phyloP scores from a whole-genome alignment of 2,329 filamentous ascomycete genomes.

The Monosporascus sp. region DNA sequence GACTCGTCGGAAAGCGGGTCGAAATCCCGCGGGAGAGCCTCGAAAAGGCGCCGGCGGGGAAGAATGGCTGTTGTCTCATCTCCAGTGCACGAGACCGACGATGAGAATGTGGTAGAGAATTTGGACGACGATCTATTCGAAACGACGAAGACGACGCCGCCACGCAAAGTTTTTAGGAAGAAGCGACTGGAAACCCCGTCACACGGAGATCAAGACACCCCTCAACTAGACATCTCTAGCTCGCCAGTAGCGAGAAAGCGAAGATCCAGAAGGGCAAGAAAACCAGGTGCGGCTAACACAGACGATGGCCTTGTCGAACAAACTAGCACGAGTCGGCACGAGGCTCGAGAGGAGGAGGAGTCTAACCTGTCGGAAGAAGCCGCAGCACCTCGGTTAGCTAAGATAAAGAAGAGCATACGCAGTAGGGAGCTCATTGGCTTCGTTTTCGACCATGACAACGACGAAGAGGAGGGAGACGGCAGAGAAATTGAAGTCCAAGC shows the following conservation, averaged over 20 bases:
- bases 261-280: conserved; percentile 4
- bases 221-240: neutral
- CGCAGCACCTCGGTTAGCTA: conserved; percentile 23
- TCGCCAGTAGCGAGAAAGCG: conserved; percentile 3
- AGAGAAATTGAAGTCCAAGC: neutral
- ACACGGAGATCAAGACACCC: neutral
- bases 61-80: neutral
- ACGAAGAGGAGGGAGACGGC: neutral
- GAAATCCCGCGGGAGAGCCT: neutral
- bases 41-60: neutral
- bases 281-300: neutral
- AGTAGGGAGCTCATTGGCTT: conserved; percentile 28
- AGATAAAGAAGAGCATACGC: conserved; percentile 22
- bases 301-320: neutral
- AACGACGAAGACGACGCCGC: neutral
- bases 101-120: neutral
- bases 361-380: conserved; percentile 3
- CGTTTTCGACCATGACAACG: conserved; percentile 19
- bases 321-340: neutral
- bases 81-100: neutral
- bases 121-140: neutral
- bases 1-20: neutral
- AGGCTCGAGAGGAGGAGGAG: conserved; percentile 1
- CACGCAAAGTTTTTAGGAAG: neutral
- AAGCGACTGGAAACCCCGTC: neutral